Conservation (phyloP, 1,139 yeast species). For the Pichia sp. region DNA sequence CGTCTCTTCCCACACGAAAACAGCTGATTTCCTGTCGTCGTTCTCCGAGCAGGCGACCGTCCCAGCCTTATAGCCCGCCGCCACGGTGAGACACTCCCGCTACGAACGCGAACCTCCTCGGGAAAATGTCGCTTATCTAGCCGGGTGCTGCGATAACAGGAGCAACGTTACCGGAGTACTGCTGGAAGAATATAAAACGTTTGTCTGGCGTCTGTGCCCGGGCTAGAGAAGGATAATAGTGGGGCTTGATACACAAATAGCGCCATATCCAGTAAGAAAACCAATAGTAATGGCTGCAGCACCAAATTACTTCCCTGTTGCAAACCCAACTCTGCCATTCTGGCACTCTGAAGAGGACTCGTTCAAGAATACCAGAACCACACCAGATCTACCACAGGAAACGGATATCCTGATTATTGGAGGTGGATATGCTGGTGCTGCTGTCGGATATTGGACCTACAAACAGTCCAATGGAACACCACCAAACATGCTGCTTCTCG, state of each 20-base stretch:
- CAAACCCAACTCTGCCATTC: constrained; percentile 15
- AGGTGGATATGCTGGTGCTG: constrained; percentile 40
- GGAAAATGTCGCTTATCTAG: not conserved
- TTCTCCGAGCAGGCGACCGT: not conserved
- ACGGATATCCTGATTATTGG: constrained; percentile 36
- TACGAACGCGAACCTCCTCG: not conserved
- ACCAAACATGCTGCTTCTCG: constrained; percentile 34
- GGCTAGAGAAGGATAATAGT: too few species aligned
- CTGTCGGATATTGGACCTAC: constrained; percentile 34
- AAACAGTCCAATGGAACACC: constrained; percentile 22
- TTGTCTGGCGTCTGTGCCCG: not conserved
- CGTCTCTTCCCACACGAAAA: not conserved
- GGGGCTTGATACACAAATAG: too few species aligned
- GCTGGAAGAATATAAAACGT: not conserved
- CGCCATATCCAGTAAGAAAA: too few species aligned
- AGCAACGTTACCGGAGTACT: not conserved
- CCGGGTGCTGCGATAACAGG: not conserved
- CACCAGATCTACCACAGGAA: constrained; percentile 25
- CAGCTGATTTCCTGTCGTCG: not conserved
- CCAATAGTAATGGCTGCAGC: constrained; percentile 2
- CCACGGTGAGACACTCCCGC: not conserved
- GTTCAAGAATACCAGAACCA: constrained; percentile 23
- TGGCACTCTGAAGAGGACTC: constrained; percentile 27
- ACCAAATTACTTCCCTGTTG: constrained; percentile 21
- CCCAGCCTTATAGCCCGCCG: not conserved